A percentile compares a stretch with the other conserved stretches of the same genome.
phyloP scores from a whole-genome alignment of 2,329 filamentous ascomycete species.

The Aspergillus sp. region DNA sequence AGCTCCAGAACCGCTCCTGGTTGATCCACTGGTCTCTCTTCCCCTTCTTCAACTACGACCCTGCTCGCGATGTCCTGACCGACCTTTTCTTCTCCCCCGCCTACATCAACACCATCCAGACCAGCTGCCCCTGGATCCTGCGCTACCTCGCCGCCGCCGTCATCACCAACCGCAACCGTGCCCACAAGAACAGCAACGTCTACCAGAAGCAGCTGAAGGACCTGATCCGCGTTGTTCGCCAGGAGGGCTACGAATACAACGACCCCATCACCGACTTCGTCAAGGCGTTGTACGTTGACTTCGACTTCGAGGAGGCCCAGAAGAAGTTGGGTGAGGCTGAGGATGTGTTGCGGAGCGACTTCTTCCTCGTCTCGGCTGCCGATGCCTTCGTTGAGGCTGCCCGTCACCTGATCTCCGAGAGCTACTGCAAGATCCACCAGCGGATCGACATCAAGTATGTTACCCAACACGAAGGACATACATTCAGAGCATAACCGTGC shows the following conservation, averaged over 20 bases:
- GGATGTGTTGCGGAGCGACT: slow-evolving; percentile 87
- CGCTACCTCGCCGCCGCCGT: slow-evolving; percentile 92
- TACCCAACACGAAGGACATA: slow-evolving; percentile 13
- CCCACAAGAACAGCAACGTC: slow-evolving; percentile 72
- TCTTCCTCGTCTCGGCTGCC: slow-evolving; percentile 84
- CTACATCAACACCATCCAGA: slow-evolving; percentile 99
- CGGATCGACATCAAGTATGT: slow-evolving; percentile 89
- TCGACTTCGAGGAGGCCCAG: slow-evolving; percentile 96
- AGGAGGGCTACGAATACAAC: slow-evolving; percentile 96
- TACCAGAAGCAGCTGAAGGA: slow-evolving; percentile 99
- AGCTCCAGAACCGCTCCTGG: slow-evolving; percentile 96
- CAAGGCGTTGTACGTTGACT: slow-evolving; percentile 92
- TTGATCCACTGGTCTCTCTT: slow-evolving; percentile 98
- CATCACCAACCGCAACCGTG: slow-evolving; percentile 84
- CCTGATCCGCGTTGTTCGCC: slow-evolving; percentile 88
- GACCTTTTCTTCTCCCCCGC: slow-evolving; percentile 96
- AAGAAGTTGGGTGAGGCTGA: slow-evolving; percentile 84
- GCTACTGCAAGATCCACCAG: slow-evolving; percentile 99
- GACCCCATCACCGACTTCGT: slow-evolving; percentile 97
- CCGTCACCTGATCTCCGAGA: slow-evolving; percentile 95
- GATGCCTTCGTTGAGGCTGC: slow-evolving; percentile 93
- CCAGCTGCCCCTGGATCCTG: slow-evolving; percentile 92
- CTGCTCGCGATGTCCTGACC: slow-evolving; percentile 83
- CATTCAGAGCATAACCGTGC: not conserved
- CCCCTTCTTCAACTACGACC: slow-evolving; percentile 97